Percentiles rank a stretch among this genome's conserved stretches.
phyloP scores from a whole-genome alignment of 495 filamentous ascomycete species.

The Lepraria neglecta region DNA sequence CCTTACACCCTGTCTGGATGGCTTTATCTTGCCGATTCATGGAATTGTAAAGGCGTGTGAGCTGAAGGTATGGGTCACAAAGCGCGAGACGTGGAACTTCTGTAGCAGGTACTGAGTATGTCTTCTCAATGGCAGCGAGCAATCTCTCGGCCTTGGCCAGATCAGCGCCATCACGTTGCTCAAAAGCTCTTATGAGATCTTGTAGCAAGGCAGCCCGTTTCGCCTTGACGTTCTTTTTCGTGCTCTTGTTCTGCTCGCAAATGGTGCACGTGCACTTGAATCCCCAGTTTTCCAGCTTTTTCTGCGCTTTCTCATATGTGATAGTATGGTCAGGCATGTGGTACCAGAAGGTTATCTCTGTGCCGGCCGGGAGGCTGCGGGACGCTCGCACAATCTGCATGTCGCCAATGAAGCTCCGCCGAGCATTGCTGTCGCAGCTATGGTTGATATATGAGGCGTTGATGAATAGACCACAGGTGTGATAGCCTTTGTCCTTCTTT shows the following conservation, averaged over 20 bases:
- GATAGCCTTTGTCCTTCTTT: constrained; percentile 24
- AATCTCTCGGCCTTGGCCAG: constrained; percentile 24
- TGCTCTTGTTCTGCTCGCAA: constrained; percentile 33
- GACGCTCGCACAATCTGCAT: constrained; percentile 50
- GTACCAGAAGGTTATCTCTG: constrained; percentile 44
- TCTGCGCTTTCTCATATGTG: constrained; percentile 22
- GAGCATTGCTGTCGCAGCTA: constrained; percentile 43
- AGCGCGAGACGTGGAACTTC: constrained; percentile 34
- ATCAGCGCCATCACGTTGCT: not conserved
- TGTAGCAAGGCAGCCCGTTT: constrained; percentile 21
- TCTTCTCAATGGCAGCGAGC: constrained; percentile 28
- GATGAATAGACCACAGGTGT: constrained; percentile 46
- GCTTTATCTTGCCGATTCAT: constrained; percentile 22
- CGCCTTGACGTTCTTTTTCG: not conserved
- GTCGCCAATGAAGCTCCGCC: constrained; percentile 51
- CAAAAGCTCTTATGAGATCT: constrained; percentile 18
- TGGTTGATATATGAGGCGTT: constrained; percentile 52
- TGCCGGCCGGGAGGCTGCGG: constrained; percentile 38
- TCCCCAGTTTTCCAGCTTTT: constrained; percentile 35
- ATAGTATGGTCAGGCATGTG: constrained; percentile 26
- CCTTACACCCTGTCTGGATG: constrained; percentile 30
- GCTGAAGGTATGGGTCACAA: constrained; percentile 28
- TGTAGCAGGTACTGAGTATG: constrained; percentile 29
- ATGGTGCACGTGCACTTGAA: constrained; percentile 44
- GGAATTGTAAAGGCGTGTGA: constrained; percentile 27